Evolutionary conservation across 306 rosid species (phyloP), one percentile per base, ranked within the genome.

Genomic region (Aeschynomene evenia): DNA sequence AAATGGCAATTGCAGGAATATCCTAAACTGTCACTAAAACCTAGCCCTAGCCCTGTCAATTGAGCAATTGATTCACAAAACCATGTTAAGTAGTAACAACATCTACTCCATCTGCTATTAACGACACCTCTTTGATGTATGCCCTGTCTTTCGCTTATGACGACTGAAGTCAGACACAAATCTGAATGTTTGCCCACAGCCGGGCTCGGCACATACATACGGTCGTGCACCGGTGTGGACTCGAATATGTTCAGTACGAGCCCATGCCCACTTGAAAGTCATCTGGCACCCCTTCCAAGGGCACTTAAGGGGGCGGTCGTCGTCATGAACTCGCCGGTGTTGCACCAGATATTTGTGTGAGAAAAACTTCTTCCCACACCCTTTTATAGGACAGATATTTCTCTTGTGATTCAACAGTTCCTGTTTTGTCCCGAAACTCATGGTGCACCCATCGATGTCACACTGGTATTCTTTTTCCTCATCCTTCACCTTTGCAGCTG

Each of bases 221-320:
- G 99, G 99, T 12, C 96, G 95, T 10, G 87, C 96, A 33, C 97
- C 99, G 0, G 97, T 95, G 78, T 95, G 99, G 68, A 95, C 97
- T 72, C 99, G 84, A 59, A 95, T 89, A 84, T 95, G 99, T 62
- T 95, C 99, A 0, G 99, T 95, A 43, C 96, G 95, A 46, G 99
- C 97, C 99, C 99, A 91, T 33, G 99, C 92, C 99, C 97, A 91
- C 83, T 95, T 95, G 90, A 95, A 95, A 37, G 90, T 89, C 99
- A 91, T 95, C 92, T 91, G 91, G 95, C 99, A 95, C 68, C 99
- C 99, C 86, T 85, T 95, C 99, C 99, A 95, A 19, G 97, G 97
- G 66, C 99, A 95, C 86, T 79, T 79, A 58, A 95, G 85, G 62
- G 99, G 99, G 24, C 96, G 96, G 22, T 95, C 99, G 68, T 95